phyloP scores from a whole-genome alignment of 2,329 filamentous ascomycete genomes.

The Verticillium nonalfalfae region DNA sequence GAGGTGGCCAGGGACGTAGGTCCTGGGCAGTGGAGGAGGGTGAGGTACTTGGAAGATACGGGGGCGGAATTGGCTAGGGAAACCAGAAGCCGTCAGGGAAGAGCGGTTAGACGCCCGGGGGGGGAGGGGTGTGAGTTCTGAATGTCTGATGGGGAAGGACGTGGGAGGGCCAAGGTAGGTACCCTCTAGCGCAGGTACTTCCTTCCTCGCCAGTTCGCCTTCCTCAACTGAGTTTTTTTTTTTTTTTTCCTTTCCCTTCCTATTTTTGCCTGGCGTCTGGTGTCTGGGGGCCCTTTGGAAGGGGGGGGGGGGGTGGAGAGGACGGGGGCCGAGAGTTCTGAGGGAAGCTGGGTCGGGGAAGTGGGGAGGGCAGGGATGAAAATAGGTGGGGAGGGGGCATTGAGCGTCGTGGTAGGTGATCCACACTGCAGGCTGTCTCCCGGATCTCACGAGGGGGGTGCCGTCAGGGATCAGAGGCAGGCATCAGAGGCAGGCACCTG shows the following conservation, averaged over 20 bases:
- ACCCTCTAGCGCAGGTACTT: not conserved
- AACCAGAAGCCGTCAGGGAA: not conserved
- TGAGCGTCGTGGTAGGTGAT: not conserved
- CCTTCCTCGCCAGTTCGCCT: not conserved
- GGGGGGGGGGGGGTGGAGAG: not conserved
- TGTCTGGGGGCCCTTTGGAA: not conserved
- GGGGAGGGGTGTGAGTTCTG: not conserved
- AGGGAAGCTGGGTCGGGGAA: conserved; percentile 3
- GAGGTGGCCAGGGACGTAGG: not conserved
- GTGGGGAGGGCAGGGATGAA: not conserved
- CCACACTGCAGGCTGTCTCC: not conserved
- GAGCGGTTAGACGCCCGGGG: conserved; percentile 1
- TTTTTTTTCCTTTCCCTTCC: not conserved
- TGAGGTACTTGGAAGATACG: conserved; percentile 2
- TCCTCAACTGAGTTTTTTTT: conserved; percentile 3
- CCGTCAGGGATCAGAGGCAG: not conserved
- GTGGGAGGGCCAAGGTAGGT: not conserved
- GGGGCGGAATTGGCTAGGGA: not conserved
- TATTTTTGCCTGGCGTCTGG: conserved; percentile 1
- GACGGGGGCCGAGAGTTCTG: not conserved
- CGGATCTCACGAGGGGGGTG: not conserved
- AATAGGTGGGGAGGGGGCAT: not conserved
- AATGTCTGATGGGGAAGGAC: not conserved
- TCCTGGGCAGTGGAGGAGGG: conserved; percentile 5
- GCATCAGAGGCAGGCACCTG: not conserved